A percentile compares a stretch with the other conserved stretches of the same genome.
phyloP scores from a whole-genome alignment of 1,284 basidiomycete species.

The Porphyrellus sp. region DNA sequence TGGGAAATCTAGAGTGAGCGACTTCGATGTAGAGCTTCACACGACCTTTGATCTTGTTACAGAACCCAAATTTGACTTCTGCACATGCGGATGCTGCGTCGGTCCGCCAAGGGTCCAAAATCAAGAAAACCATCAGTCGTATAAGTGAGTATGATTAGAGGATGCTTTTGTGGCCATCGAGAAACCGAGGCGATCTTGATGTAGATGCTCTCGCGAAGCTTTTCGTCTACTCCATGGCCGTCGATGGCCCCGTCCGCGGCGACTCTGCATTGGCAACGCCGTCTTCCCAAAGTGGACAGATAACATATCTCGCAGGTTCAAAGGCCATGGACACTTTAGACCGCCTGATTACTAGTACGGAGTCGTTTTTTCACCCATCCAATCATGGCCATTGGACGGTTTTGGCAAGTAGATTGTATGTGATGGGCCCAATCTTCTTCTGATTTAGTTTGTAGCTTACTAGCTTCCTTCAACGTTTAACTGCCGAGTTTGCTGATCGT shows the following conservation, averaged over 20 bases:
- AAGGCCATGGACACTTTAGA: slow-evolving; percentile 88
- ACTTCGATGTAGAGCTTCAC: neutral
- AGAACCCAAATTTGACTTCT: slow-evolving; percentile 65
- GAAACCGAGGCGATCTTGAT: slow-evolving; percentile 3
- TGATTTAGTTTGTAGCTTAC: slow-evolving; percentile 28
- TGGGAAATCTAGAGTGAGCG: slow-evolving; percentile 57
- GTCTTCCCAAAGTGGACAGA: slow-evolving; percentile 49
- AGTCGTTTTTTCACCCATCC: slow-evolving; percentile 91
- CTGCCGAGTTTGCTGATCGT: slow-evolving; percentile 78
- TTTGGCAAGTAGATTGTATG: slow-evolving; percentile 39
- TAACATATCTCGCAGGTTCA: slow-evolving; percentile 79
- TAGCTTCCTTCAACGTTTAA: slow-evolving; percentile 51
- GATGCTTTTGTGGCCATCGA: neutral
- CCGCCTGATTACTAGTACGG: slow-evolving; percentile 87
- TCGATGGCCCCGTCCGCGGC: slow-evolving; percentile 63
- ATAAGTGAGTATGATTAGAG: slow-evolving; percentile 46
- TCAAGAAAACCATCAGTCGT: slow-evolving; percentile 77
- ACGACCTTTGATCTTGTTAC: slow-evolving; percentile 8
- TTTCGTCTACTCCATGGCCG: slow-evolving; percentile 88
- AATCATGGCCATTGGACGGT: slow-evolving; percentile 77
- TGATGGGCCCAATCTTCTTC: neutral
- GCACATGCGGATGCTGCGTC: slow-evolving; percentile 65
- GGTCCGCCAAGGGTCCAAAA: slow-evolving; percentile 63
- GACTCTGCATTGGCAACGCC: slow-evolving; percentile 55
- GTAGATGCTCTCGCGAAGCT: slow-evolving; percentile 83